Conservation (phyloP, 495 filamentous ascomycete genomes). For the Trichoderma gamsii region DNA sequence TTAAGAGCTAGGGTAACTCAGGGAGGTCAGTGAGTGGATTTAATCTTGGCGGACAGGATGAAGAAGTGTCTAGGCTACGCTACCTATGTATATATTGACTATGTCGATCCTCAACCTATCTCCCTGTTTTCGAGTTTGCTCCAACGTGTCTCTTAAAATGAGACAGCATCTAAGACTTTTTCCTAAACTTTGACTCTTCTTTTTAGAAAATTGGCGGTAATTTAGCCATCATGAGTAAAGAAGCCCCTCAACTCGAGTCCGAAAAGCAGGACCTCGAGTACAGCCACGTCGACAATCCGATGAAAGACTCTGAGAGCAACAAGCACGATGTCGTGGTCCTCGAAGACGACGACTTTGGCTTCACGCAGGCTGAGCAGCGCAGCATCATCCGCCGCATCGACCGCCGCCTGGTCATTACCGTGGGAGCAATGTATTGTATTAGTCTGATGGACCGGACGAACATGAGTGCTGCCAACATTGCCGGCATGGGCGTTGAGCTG, state of each 20-base stretch:
- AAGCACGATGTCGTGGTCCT: neutral
- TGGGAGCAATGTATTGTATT: conserved; percentile 60
- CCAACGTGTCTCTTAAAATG: no score
- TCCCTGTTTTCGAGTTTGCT: no score
- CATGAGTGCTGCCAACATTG: conserved; percentile 55
- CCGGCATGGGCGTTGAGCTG: conserved; percentile 54
- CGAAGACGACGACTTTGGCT: conserved; percentile 26
- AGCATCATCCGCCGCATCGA: conserved; percentile 56
- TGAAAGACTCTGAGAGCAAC: conserved; percentile 4
- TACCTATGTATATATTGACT: no score
- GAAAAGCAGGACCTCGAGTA: neutral
- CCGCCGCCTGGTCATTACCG: conserved; percentile 54
- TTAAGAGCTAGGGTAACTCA: no score
- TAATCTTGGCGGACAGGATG: no score
- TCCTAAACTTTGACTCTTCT: no score
- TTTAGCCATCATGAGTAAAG: neutral
- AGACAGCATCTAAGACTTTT: no score
- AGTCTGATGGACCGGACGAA: conserved; percentile 67
- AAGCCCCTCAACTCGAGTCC: neutral
- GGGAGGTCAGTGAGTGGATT: no score
- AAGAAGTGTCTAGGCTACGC: no score
- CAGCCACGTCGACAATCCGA: neutral
- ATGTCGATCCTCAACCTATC: no score
- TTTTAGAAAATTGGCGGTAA: no score
- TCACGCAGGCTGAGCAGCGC: conserved; percentile 33